A percentile compares a stretch with the other conserved stretches of the same genome.
These are phyloP conservation scores for Nannochloropsis gaditana DNA, from an alignment of 108 stramenopile species.

Conservation along the genomic window DNA sequence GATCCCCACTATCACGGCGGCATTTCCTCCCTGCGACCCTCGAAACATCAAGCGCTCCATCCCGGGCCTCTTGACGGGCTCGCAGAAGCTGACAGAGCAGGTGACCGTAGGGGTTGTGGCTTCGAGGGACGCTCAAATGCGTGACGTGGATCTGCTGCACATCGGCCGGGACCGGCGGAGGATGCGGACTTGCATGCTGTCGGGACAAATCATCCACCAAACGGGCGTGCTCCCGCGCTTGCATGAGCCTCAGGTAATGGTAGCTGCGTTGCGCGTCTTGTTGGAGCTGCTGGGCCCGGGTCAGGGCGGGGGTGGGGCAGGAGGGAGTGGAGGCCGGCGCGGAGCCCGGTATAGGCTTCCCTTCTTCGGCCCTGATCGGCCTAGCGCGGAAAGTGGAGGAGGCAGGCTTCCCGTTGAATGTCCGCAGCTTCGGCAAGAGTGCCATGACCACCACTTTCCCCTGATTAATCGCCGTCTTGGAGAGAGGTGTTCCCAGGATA, in stretches of 20 bases:
- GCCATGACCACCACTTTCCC: neutral
- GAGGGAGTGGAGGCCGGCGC: neutral
- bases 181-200: neutral
- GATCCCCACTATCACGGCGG: neutral
- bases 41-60: neutral
- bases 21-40: neutral
- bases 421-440: neutral
- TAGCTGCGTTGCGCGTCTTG: neutral
- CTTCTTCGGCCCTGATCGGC: neutral
- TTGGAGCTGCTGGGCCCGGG: neutral
- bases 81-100: neutral
- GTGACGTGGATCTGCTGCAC: conserved; percentile 5
- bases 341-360: neutral
- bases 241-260: neutral
- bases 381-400: neutral
- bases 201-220: neutral
- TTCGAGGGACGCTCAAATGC: neutral
- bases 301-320: neutral
- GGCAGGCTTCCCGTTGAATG: neutral
- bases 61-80: neutral
- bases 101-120: neutral
- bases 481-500: neutral
- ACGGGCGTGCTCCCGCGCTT: neutral
- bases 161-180: neutral
- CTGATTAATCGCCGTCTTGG: neutral